Conservation (phyloP, 2,329 filamentous ascomycete genomes). For the Periconia sp. region DNA sequence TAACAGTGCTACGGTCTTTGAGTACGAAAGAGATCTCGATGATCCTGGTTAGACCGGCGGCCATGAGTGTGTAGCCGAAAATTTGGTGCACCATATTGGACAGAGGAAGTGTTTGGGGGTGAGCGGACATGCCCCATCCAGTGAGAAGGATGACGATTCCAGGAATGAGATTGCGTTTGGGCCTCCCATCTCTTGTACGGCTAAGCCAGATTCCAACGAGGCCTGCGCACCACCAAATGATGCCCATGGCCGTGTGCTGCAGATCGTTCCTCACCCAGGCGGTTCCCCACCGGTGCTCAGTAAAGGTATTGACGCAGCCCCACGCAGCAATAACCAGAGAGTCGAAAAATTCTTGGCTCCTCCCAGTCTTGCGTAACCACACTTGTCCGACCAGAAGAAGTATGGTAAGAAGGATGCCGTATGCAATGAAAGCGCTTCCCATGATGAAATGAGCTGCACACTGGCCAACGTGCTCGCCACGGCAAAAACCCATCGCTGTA, state of each 20-base stretch:
- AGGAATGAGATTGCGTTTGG: constrained; percentile 90
- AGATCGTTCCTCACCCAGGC: constrained; percentile 91
- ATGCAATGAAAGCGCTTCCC: constrained; percentile 94
- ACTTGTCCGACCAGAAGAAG: constrained; percentile 84
- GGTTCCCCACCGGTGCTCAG: constrained; percentile 90
- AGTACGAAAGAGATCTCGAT: constrained; percentile 91
- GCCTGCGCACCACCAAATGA: constrained; percentile 96
- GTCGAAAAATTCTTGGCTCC: constrained; percentile 97
- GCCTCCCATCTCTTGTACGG: constrained; percentile 75
- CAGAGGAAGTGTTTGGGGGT: constrained; percentile 80
- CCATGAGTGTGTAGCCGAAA: constrained; percentile 96
- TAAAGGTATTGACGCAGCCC: constrained; percentile 98
- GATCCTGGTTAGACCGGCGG: constrained; percentile 77
- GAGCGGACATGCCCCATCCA: constrained; percentile 92
- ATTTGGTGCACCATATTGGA: constrained; percentile 85
- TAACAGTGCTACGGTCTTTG: constrained; percentile 66
- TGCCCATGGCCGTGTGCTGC: constrained; percentile 99
- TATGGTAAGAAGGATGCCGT: constrained; percentile 84
- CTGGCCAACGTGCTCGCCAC: constrained; percentile 86
- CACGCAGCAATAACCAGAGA: constrained; percentile 86
- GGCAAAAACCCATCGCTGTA: constrained; percentile 87
- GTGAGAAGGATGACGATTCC: constrained; percentile 89
- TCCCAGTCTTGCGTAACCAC: constrained; percentile 79
- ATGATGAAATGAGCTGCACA: constrained; percentile 98
- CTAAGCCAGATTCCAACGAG: constrained; percentile 91